phyloP scores from a whole-genome alignment of 1,139 yeast species.

The Hanseniaspora sp. region DNA sequence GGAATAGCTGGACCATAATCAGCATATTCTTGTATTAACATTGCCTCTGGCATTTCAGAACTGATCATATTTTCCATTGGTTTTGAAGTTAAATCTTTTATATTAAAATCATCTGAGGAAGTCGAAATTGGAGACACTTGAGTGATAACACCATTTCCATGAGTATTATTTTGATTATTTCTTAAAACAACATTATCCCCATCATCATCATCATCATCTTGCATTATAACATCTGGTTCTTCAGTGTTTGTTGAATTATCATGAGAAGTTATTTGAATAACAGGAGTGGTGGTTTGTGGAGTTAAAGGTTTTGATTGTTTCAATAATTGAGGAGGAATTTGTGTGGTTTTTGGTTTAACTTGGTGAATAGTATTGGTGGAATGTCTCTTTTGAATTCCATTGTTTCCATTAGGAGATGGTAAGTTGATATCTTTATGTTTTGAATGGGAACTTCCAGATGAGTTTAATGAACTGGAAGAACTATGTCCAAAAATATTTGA shows the following conservation, averaged over 20 bases:
- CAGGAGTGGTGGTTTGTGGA: neutral
- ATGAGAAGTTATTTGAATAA: neutral
- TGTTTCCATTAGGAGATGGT: neutral
- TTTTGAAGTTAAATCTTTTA: constrained; percentile 5
- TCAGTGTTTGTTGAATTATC: neutral
- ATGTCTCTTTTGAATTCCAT: constrained; percentile 5
- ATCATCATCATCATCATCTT: constrained; percentile 1
- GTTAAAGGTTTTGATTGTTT: neutral
- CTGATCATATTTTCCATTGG: constrained; percentile 8
- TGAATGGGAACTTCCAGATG: neutral
- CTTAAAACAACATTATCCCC: too few relatives aligned
- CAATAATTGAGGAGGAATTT: neutral
- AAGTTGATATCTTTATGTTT: neutral
- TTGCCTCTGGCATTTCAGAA: constrained; percentile 11
- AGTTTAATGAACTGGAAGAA: neutral
- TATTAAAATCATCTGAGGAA: constrained; percentile 10
- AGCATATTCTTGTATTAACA: constrained; percentile 9
- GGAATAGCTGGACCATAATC: constrained; percentile 12
- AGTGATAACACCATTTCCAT: constrained; percentile 6
- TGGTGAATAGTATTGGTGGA: neutral
- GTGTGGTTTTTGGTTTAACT: neutral
- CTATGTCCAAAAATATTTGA: constrained; percentile 13
- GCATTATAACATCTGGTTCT: constrained; percentile 12
- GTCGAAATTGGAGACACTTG: constrained; percentile 9
- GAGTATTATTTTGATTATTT: neutral